Percentiles rank a stretch among this genome's conserved stretches.
Evolutionary conservation across 164 flowering plant species (phyloP).

Genomic region (Aristolochia fimbriata): DNA sequence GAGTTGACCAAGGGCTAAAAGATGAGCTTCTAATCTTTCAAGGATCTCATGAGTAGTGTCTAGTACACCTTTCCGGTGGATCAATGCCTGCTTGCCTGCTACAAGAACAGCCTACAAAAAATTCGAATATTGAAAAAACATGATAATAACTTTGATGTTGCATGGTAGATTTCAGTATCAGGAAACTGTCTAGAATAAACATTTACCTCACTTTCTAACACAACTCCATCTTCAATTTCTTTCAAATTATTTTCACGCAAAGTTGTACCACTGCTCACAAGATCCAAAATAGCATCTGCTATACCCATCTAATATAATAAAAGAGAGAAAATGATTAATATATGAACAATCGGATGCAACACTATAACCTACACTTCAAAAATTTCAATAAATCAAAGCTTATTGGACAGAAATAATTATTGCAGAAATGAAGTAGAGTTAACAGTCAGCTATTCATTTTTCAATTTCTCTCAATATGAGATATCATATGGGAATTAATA

Average conservation of each 20-base stretch:
- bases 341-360: not conserved
- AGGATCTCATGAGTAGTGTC: conserved; percentile 82
- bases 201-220: conserved; percentile 86
- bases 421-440: too few species aligned
- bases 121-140: not conserved
- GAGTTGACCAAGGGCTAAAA: conserved; percentile 78
- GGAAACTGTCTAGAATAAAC: not conserved
- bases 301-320: conserved; percentile 66
- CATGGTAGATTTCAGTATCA: not conserved
- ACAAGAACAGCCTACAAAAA: conserved; percentile 75
- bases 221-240: conserved; percentile 88
- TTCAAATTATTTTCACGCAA: conserved; percentile 84
- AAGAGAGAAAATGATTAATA: not conserved
- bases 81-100: conserved; percentile 70
- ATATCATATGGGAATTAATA: too few species aligned
- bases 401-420: too few species aligned
- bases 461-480: too few species aligned
- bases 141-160: not conserved
- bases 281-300: conserved; percentile 96
- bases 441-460: too few species aligned
- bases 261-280: conserved; percentile 97
- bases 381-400: too few species aligned
- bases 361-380: not conserved
- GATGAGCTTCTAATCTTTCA: conserved; percentile 94
- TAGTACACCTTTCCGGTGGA: conserved; percentile 51